Evolutionary conservation across 2,329 filamentous ascomycete species (phyloP).

Genomic region (Chaetomiaceae sp.): DNA sequence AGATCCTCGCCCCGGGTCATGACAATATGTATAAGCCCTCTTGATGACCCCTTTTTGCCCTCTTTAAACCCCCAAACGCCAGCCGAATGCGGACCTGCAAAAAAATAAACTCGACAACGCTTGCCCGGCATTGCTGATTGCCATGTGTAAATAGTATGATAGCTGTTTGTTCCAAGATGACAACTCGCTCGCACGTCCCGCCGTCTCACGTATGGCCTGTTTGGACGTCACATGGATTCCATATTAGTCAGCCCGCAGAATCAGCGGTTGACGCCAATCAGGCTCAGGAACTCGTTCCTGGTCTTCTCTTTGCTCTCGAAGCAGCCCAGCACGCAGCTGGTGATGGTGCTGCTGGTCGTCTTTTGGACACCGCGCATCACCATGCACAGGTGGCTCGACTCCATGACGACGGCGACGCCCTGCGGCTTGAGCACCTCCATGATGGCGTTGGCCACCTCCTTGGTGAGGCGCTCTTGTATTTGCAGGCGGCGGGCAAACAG

Average conservation of each 20-base stretch:
- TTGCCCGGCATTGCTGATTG: conserved; percentile 12
- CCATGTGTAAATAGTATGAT: conserved; percentile 2
- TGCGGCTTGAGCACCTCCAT: conserved; percentile 90
- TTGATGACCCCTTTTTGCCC: background rate
- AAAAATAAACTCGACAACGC: conserved; percentile 1
- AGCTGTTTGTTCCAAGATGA: conserved; percentile 19
- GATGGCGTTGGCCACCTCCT: conserved; percentile 90
- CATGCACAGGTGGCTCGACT: conserved; percentile 96
- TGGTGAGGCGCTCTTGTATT: conserved; percentile 93
- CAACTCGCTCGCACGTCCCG: background rate
- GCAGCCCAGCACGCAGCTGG: conserved; percentile 94
- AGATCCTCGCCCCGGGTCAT: conserved; percentile 19
- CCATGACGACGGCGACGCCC: conserved; percentile 95
- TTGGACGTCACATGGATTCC: too few species aligned
- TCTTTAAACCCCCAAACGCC: conserved; percentile 14
- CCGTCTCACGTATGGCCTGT: background rate
- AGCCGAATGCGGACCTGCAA: conserved; percentile 8
- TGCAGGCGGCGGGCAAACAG: conserved; percentile 94
- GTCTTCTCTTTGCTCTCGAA: conserved; percentile 93
- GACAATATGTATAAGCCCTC: conserved; percentile 7
- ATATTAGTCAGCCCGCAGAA: background rate
- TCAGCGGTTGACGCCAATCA: conserved; percentile 58
- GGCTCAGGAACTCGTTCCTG: conserved; percentile 87
- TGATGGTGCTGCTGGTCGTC: conserved; percentile 79
- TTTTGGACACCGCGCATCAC: conserved; percentile 98